A percentile compares a stretch with the other conserved stretches of the same genome.
phyloP scores from a whole-genome alignment of 345 rosid species.

The Aethionema arabicum region DNA sequence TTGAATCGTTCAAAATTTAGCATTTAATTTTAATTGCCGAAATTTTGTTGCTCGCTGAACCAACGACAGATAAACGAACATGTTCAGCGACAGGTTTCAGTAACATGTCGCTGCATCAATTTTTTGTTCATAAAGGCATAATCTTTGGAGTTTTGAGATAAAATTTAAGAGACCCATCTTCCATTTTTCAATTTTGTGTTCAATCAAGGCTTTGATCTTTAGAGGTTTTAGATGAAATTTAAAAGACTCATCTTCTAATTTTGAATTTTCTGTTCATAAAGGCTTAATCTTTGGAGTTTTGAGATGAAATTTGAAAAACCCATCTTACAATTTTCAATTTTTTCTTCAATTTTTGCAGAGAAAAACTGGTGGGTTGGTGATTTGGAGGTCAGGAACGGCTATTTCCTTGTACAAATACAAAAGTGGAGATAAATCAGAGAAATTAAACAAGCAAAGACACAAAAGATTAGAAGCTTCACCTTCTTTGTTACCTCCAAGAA shows the following conservation, averaged over 20 bases:
- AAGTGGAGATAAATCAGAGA: slow-evolving; percentile 55
- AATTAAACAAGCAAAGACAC: slow-evolving; percentile 45
- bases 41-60: too few species aligned
- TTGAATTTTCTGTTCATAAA: neutral
- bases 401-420: slow-evolving; percentile 73
- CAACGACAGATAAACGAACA: too few species aligned
- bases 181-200: neutral
- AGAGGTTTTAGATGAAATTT: too few species aligned
- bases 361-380: slow-evolving; percentile 94
- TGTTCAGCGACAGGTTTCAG: too few species aligned
- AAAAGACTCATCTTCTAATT: neutral
- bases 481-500: slow-evolving; percentile 30
- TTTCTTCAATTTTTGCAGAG: slow-evolving; percentile 46
- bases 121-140: neutral
- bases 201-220: too few species aligned
- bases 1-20: too few species aligned
- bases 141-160: slow-evolving; percentile 18
- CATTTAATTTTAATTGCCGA: too few species aligned
- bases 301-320: neutral
- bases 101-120: neutral
- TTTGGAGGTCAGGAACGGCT: slow-evolving; percentile 93
- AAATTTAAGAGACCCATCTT: neutral
- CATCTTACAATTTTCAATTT: neutral
- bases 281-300: too few species aligned
- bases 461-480: slow-evolving; percentile 45